Conservation (phyloP, 2,329 filamentous ascomycete genomes). For the Cercospora sp. region DNA sequence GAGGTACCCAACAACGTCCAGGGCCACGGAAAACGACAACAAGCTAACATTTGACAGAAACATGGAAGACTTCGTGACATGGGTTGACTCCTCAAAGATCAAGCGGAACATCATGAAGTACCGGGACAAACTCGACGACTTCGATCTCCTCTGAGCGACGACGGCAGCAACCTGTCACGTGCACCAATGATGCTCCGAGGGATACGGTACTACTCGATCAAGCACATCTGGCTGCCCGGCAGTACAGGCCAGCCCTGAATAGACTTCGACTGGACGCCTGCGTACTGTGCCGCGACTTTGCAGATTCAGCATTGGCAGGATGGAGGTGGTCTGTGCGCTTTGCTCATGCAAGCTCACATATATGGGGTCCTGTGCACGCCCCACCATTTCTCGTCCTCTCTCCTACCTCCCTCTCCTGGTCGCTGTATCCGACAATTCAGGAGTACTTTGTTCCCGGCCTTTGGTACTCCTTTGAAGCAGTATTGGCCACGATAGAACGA, state of each 20-base stretch:
- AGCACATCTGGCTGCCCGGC: neutral
- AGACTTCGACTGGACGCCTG: neutral
- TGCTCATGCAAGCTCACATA: conserved; percentile 16
- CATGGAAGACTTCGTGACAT: conserved; percentile 95
- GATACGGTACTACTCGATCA: neutral
- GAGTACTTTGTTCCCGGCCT: neutral
- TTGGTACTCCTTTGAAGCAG: neutral
- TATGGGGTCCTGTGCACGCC: conserved; percentile 16
- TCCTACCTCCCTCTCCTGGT: neutral
- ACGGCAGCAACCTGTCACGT: conserved; percentile 2
- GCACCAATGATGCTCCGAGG: neutral
- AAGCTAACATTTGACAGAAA: conserved; percentile 50
- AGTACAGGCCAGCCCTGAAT: neutral
- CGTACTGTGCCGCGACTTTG: conserved; percentile 12
- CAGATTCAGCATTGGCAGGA: conserved; percentile 11
- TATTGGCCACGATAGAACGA: neutral
- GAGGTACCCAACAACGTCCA: conserved; percentile 38
- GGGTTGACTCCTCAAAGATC: conserved; percentile 95
- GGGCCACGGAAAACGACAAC: neutral
- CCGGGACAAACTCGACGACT: conserved; percentile 91
- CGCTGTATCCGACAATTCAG: neutral
- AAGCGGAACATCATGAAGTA: conserved; percentile 96
- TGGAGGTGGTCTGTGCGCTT: conserved; percentile 10
- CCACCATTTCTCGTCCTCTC: conserved; percentile 15
- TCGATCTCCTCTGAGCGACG: conserved; percentile 72